phyloP scores from a whole-genome alignment of 495 filamentous ascomycete genomes.

The Ramalina intermedia region DNA sequence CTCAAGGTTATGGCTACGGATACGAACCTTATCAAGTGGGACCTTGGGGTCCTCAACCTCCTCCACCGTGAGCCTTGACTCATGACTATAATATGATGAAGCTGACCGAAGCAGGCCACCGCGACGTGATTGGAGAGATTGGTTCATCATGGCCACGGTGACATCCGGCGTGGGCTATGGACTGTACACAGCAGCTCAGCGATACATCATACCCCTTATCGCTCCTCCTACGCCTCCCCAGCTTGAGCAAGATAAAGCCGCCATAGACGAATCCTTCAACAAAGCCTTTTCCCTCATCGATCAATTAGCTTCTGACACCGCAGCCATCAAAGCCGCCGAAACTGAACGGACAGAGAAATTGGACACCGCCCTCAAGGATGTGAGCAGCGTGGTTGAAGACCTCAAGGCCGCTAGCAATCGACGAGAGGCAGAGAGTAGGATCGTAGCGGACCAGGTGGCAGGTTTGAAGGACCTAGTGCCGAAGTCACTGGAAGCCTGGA shows the following conservation, averaged over 20 bases:
- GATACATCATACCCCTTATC: slow-evolving; percentile 82
- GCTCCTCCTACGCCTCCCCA: slow-evolving; percentile 87
- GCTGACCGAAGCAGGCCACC: slow-evolving; percentile 34
- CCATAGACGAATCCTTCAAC: slow-evolving; percentile 82
- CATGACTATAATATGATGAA: not conserved
- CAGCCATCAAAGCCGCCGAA: slow-evolving; percentile 72
- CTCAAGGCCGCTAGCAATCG: slow-evolving; percentile 64
- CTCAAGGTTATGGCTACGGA: slow-evolving; percentile 47
- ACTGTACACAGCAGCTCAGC: slow-evolving; percentile 69
- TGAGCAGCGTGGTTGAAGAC: slow-evolving; percentile 67
- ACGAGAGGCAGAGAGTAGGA: slow-evolving; percentile 71
- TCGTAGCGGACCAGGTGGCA: slow-evolving; percentile 75
- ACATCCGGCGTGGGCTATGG: slow-evolving; percentile 76
- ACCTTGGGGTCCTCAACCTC: slow-evolving; percentile 55
- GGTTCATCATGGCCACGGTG: slow-evolving; percentile 95
- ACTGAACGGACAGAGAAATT: slow-evolving; percentile 69
- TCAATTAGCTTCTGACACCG: slow-evolving; percentile 79
- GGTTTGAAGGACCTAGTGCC: slow-evolving; percentile 72
- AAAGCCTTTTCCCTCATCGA: slow-evolving; percentile 84
- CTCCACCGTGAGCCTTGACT: slow-evolving; percentile 36
- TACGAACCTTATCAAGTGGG: slow-evolving; percentile 44
- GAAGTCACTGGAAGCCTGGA: slow-evolving; percentile 72
- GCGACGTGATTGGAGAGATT: slow-evolving; percentile 89
- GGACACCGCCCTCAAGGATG: slow-evolving; percentile 65
- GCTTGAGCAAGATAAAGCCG: slow-evolving; percentile 80